Base-by-base conservation (phyloP, 345 rosid species). In the Acer yangbiense region DNA sequence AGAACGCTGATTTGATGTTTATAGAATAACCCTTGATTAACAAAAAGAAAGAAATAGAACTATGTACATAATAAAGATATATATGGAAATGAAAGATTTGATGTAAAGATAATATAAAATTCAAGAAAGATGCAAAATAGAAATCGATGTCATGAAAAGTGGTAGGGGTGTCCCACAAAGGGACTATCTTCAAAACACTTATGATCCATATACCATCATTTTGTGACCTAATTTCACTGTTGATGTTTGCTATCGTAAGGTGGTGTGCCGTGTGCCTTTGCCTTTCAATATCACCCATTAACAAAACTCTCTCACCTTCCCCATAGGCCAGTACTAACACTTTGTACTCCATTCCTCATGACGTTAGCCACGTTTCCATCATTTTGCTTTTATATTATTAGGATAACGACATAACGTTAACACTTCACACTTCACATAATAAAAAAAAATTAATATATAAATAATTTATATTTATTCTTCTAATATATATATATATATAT, bases 191-290 rank as follows among this genome's bases (percentile, higher is more conserved):
- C 68, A 62, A 73, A 44, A 8, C 21, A 17, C 27, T 35, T 35
- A 35, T 35, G 6, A 35, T 35, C 39, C 39, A 35, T 35, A 4
- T 35, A 35, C 16, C 9, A 44, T 58, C 27, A 65, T 23, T 72
- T 35, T 71, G 48, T 71, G 70, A 35, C 85, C 87, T 66, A 79
- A 76, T 74, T 79, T 79, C 67, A 61, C 79, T 77, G 73, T 79
- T 35, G 44, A 7, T 65, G 20, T 6, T 32, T 27, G 69, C 44
- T 27, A 20, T 62, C 7, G 46, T 43, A 61, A n/a, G 65, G 27
- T 61, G 11, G 29, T 9, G 25, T 43, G 46, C 46, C 46, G 29
- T 9, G 25, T 43, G 46, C 46, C 46, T 43, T 20, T 23, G 16
- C 17, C n/a, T n/a, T 17, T 58, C 7, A 9, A 8, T 8, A n/a